phyloP scores from a whole-genome alignment of 2,329 filamentous ascomycete genomes.

The Tolypocladium amazonense region DNA sequence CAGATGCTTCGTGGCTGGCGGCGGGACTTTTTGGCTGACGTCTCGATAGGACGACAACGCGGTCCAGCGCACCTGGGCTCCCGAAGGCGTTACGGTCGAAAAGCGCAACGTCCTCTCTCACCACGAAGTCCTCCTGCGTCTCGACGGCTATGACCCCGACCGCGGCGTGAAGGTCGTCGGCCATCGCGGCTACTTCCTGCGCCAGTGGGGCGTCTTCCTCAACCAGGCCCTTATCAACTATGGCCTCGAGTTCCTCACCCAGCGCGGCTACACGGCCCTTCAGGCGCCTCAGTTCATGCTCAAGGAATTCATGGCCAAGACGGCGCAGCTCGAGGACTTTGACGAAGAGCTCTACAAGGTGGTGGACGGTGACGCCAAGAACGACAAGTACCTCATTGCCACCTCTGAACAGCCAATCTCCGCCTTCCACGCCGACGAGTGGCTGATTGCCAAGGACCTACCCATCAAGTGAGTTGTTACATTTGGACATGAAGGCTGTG shows the following conservation, averaged over 20 bases:
- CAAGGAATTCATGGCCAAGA: constrained; percentile 94
- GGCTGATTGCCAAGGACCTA: constrained; percentile 74
- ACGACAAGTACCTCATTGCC: constrained; percentile 71
- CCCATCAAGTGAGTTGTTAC: constrained; percentile 59
- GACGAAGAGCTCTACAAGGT: constrained; percentile 99
- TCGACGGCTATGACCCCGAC: constrained; percentile 89
- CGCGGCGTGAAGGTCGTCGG: constrained; percentile 90
- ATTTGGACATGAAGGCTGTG: not conserved
- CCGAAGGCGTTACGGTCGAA: constrained; percentile 61
- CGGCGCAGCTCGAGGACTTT: constrained; percentile 91
- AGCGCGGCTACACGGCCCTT: constrained; percentile 70
- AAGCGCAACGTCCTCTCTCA: constrained; percentile 77
- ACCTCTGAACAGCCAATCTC: constrained; percentile 94
- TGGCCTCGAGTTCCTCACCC: constrained; percentile 76
- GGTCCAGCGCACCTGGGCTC: constrained; percentile 68
- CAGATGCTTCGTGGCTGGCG: not conserved
- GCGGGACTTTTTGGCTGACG: not conserved
- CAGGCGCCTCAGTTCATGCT: constrained; percentile 93
- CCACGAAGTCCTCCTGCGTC: constrained; percentile 80
- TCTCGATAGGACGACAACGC: constrained; percentile 61
- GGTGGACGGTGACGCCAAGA: constrained; percentile 72
- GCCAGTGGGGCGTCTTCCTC: constrained; percentile 78
- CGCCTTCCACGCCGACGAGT: constrained; percentile 86
- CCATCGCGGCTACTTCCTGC: constrained; percentile 88
- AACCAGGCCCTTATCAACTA: constrained; percentile 95